Conservation (phyloP, 148 eudicot genomes). For the Polygonum aviculare region DNA sequence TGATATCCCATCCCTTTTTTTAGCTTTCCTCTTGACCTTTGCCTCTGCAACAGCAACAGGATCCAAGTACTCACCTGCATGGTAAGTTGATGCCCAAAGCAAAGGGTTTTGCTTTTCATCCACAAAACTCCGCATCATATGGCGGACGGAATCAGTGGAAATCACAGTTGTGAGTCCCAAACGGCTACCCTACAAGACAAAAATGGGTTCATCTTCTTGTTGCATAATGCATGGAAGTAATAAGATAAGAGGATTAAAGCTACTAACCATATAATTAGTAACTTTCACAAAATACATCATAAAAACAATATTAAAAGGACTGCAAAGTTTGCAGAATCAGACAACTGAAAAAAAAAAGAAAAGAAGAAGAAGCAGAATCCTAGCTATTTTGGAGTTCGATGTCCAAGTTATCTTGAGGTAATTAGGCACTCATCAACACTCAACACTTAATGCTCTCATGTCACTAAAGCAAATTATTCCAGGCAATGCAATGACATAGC, state of each 20-base stretch:
- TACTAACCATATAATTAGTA: not conserved
- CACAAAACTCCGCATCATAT: constrained; percentile 97
- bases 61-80: constrained; percentile 86
- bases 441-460: not conserved
- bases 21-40: constrained; percentile 74
- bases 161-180: constrained; percentile 89
- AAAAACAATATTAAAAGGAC: not conserved
- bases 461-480: not conserved
- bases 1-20: constrained; percentile 42
- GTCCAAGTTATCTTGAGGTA: not conserved
- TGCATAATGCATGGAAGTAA: not conserved
- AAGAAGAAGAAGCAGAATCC: not conserved
- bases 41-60: constrained; percentile 90
- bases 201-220: not conserved
- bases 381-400: not conserved
- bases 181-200: constrained; percentile 65
- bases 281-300: not conserved
- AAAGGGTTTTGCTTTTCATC: constrained; percentile 90
- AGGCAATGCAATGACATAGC: not conserved
- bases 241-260: not conserved
- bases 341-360: not conserved
- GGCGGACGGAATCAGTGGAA: constrained; percentile 94
- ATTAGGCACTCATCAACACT: not conserved
- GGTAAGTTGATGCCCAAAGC: constrained; percentile 97
- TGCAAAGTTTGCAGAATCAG: not conserved